A percentile compares a stretch with the other conserved stretches of the same genome.
These are phyloP conservation scores for Plasmodium knowlesi DNA, from an alignment of 169 alveolate species.

Conservation along the genomic window DNA sequence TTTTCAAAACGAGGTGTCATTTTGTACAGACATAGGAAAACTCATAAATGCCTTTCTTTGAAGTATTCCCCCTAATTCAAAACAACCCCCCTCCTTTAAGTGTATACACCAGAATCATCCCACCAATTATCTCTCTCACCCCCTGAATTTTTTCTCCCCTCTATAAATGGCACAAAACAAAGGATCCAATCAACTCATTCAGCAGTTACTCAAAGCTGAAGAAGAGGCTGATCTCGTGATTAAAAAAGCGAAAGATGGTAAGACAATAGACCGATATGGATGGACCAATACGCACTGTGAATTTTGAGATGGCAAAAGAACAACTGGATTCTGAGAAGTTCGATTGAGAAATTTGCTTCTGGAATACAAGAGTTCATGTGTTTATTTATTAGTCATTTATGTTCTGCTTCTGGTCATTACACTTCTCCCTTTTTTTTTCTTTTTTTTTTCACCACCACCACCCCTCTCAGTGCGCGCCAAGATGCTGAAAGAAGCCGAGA, in stretches of 20 bases:
- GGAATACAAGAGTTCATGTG: not conserved
- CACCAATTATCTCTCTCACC: not conserved
- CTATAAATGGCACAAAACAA: conserved; percentile 47
- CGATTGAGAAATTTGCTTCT: too few species aligned
- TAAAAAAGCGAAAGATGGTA: conserved; percentile 86
- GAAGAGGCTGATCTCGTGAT: conserved; percentile 86
- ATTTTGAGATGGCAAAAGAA: not conserved
- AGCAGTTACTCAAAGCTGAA: conserved; percentile 85
- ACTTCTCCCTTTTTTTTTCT: not conserved
- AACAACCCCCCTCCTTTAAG: not conserved
- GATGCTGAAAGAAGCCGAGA: conserved; percentile 83
- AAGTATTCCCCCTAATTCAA: not conserved
- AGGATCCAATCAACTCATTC: conserved; percentile 84
- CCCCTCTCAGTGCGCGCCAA: conserved; percentile 80
- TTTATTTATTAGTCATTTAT: not conserved
- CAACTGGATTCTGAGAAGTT: not conserved
- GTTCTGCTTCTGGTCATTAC: not conserved
- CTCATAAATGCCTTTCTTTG: not conserved
- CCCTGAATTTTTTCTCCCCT: not conserved
- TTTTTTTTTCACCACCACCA: too few species aligned
- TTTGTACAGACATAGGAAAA: not conserved
- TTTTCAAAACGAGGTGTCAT: not conserved
- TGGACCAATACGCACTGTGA: too few species aligned
- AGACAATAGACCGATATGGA: not conserved
- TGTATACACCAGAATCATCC: not conserved